phyloP scores from a whole-genome alignment of 306 rosid genomes.

The Coriaria nepalensis region DNA sequence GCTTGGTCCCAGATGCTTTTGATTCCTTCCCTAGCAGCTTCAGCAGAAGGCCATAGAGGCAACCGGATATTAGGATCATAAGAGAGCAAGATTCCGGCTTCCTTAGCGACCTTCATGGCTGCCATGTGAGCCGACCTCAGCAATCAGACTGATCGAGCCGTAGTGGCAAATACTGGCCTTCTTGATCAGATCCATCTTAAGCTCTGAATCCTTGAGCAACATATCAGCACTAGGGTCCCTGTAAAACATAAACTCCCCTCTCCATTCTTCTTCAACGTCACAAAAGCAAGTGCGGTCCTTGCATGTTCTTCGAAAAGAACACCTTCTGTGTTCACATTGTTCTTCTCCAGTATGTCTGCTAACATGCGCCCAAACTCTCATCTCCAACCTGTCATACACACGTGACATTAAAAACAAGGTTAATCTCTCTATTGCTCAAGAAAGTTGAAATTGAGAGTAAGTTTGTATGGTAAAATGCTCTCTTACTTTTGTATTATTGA shows the following conservation, averaged over 20 bases:
- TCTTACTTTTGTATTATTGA: too few species aligned
- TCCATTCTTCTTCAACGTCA: conserved; percentile 73
- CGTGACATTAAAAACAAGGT: too few species aligned
- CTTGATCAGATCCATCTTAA: conserved; percentile 55
- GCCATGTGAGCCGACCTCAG: conserved; percentile 91
- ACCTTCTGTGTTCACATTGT: conserved; percentile 74
- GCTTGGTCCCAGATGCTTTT: conserved; percentile 81
- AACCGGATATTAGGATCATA: conserved; percentile 96
- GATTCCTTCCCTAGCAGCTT: conserved; percentile 88
- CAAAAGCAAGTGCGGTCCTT: conserved; percentile 94
- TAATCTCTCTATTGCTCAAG: too few species aligned
- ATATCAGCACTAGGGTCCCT: conserved; percentile 98
- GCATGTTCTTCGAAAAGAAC: conserved; percentile 86
- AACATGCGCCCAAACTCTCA: conserved; percentile 99
- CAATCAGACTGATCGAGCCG: conserved; percentile 90
- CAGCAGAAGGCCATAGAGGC: conserved; percentile 89
- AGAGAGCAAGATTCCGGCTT: conserved; percentile 68
- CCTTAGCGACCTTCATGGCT: conserved; percentile 81
- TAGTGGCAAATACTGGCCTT: conserved; percentile 84
- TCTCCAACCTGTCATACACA: conserved; percentile 98
- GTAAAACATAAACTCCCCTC: conserved; percentile 98
- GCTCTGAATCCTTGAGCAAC: conserved; percentile 76
- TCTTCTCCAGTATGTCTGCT: conserved; percentile 69
- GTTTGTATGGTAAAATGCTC: too few species aligned
- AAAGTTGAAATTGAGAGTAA: too few species aligned